phyloP scores from a whole-genome alignment of 129 eudicot species.

The Silybum marianum region DNA sequence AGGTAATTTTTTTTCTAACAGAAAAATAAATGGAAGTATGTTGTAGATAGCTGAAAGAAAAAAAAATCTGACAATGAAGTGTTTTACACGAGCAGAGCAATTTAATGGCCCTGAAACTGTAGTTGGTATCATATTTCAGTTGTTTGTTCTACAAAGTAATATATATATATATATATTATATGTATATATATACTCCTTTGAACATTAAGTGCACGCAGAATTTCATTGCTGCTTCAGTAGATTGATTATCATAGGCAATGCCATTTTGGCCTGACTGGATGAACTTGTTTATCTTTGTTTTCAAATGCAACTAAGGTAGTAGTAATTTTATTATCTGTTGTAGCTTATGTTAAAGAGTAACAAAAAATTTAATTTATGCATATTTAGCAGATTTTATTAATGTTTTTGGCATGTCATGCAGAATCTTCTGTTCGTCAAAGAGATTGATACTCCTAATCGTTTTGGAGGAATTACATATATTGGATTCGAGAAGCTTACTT shows the following conservation, averaged over 20 bases:
- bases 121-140: too few relatives aligned
- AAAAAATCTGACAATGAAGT: too few relatives aligned
- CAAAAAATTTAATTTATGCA: background rate
- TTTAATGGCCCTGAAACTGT: too few relatives aligned
- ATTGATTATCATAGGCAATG: background rate
- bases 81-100: too few relatives aligned
- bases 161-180: too few relatives aligned
- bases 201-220: background rate
- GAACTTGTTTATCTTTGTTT: background rate
- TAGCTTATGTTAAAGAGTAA: constrained; percentile 5
- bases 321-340: background rate
- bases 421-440: constrained; percentile 89
- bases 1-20: too few relatives aligned
- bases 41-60: too few relatives aligned
- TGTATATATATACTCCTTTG: background rate
- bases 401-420: constrained; percentile 36
- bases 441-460: constrained; percentile 73
- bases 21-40: too few relatives aligned
- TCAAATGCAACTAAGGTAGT: background rate
- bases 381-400: constrained; percentile 13
- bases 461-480: constrained; percentile 81
- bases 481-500: constrained; percentile 94
- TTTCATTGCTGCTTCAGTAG: background rate
- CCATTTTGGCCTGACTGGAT: background rate
- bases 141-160: too few relatives aligned